Base-by-base conservation (phyloP, 1,139 yeast species). In the Debaryomycetaceae sp. region DNA sequence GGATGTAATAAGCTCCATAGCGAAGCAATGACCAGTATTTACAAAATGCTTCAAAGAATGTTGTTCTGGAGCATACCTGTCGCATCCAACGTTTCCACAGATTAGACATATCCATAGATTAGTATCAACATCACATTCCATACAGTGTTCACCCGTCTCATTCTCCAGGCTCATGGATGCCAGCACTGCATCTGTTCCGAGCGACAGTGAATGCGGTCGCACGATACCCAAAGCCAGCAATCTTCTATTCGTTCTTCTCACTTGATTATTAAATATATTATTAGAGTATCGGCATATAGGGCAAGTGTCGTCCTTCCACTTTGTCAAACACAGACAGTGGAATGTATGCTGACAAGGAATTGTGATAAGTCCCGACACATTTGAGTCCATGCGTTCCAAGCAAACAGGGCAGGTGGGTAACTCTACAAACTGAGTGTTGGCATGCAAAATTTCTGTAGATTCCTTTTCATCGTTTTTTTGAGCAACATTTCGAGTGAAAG, bases 331-430 rank as follows among this genome's bases (percentile, higher is more conserved):
- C 50, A 79, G 87, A 52, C 96, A 89, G 59, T 91, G 97, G 61
- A 88, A 91, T 0, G 96, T 88, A 57, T 91, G 97, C 56, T 87
- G 96, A 48, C 97, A 91, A 0, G 94, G 88, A 36, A 87, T 89
- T 0, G 97, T 91, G 9, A 89, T 65, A 13, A 91, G 64, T 0
- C 98, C 98, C 0, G 95, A 83, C 5, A 85, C 71, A 17, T 78
- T 77, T 2, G 92, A 73, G 58, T 91, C 98, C 85, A 91, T 83
- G 47, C 95, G 68, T 52, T 91, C 98, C 17, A 91, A 67, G 55
- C 98, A 91, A 0, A 91, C 97, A 0, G 97, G 96, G 54, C 98
- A 91, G 0, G 95, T 85, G 0, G 98, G 96, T 15, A 91, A 67
- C 55, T 91, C 97, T 16, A 77, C 65, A 15, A 73, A 52, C 4